Conservation (phyloP, 2,329 filamentous ascomycete genomes). For the Didymella lethalis region DNA sequence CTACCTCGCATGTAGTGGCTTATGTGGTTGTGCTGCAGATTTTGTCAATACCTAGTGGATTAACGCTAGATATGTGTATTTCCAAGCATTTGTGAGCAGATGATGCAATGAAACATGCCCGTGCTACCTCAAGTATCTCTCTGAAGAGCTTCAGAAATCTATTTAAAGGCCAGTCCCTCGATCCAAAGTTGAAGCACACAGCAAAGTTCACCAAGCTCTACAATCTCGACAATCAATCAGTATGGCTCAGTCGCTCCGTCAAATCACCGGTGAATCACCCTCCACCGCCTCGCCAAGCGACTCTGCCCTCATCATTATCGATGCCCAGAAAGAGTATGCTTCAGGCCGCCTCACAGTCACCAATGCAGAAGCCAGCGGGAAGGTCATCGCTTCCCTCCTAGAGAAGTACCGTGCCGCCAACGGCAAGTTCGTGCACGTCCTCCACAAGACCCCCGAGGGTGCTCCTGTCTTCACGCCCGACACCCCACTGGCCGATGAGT, state of each 20-base stretch:
- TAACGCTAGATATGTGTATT: not conserved
- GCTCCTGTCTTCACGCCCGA: constrained; percentile 70
- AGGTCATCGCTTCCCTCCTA: constrained; percentile 64
- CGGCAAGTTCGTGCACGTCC: constrained; percentile 66
- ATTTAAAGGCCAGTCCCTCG: not conserved
- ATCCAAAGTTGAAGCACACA: not conserved
- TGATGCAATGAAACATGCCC: not conserved
- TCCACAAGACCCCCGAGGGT: constrained; percentile 65
- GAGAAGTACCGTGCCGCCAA: constrained; percentile 63
- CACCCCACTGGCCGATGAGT: constrained; percentile 65
- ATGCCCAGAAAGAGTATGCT: constrained; percentile 74
- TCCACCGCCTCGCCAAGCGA: constrained; percentile 65
- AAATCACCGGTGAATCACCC: constrained; percentile 61
- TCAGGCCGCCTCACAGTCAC: constrained; percentile 63
- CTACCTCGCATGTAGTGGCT: too few species aligned
- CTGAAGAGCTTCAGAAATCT: not conserved
- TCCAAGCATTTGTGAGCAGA: constrained; percentile 11
- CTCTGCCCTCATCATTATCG: constrained; percentile 71
- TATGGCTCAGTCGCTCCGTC: constrained; percentile 54
- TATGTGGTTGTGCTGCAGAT: not conserved
- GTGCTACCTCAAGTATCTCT: too few species aligned
- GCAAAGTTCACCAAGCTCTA: not conserved
- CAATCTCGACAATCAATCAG: not conserved
- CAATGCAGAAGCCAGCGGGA: constrained; percentile 61
- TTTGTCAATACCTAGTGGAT: not conserved